phyloP scores from a whole-genome alignment of 176 grass and related monocot genomes.

The Cocos nucifera region DNA sequence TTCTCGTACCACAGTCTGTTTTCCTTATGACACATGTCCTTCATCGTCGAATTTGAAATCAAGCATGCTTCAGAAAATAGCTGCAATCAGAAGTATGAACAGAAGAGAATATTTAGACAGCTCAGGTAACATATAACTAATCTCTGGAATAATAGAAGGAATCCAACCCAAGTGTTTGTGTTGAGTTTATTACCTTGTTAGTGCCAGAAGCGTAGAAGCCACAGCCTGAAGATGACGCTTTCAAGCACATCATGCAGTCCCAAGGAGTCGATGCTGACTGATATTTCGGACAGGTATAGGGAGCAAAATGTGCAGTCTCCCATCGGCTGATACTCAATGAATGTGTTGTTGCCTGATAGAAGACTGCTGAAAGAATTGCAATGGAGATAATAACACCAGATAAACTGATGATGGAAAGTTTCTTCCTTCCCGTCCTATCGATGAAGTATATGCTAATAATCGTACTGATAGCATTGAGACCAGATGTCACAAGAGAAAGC shows the following conservation, averaged over 20 bases:
- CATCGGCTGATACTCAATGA: constrained; percentile 38
- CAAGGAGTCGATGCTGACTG: constrained; percentile 9
- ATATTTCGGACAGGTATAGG: constrained; percentile 38
- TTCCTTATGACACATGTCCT: constrained; percentile 32
- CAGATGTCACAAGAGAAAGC: constrained; percentile 62
- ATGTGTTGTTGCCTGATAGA: constrained; percentile 45
- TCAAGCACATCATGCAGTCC: constrained; percentile 79
- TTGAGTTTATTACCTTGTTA: constrained; percentile 20
- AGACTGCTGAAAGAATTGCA: constrained; percentile 48
- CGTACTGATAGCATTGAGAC: constrained; percentile 68
- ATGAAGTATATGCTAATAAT: constrained; percentile 87
- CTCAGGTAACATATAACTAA: background rate
- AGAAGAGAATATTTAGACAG: no score
- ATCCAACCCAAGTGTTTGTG: no score
- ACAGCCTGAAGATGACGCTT: constrained; percentile 36
- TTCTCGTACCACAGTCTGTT: constrained; percentile 59
- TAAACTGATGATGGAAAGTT: constrained; percentile 59
- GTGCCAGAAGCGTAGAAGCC: constrained; percentile 52
- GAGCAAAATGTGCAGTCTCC: constrained; percentile 35
- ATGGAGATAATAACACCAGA: constrained; percentile 54
- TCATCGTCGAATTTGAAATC: constrained; percentile 32
- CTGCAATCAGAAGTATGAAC: constrained; percentile 11
- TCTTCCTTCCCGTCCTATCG: constrained; percentile 52
- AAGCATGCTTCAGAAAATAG: constrained; percentile 64
- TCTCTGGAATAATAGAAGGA: background rate